These are phyloP conservation scores for Mortierella sp. DNA, from an alignment of 371 early-diverging fungal genomes.

Conservation along the genomic window DNA sequence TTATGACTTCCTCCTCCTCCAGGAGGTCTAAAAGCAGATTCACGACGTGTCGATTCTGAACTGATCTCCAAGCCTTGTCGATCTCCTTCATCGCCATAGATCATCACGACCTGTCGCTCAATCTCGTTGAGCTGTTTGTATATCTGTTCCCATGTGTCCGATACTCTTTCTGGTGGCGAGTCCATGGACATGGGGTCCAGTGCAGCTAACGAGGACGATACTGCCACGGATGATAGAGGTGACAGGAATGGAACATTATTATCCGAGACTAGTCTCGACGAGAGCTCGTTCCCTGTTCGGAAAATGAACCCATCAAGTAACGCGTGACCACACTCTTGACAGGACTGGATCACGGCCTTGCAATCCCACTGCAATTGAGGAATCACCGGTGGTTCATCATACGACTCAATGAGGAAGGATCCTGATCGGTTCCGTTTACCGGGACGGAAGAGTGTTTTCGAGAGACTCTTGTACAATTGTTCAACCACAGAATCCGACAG, in stretches of 20 bases:
- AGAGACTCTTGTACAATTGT: conserved; percentile 57
- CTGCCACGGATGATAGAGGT: no score
- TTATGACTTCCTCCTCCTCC: conserved; percentile 25
- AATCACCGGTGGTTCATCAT: conserved; percentile 43
- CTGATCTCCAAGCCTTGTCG: conserved; percentile 36
- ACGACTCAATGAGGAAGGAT: conserved; percentile 45
- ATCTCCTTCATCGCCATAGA: conserved; percentile 50
- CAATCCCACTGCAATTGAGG: conserved; percentile 49
- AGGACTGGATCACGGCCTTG: conserved; percentile 33
- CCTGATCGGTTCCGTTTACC: conserved; percentile 42
- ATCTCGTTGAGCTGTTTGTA: conserved; percentile 39
- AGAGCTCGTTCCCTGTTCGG: conserved; percentile 45
- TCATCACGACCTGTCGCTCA: conserved; percentile 35
- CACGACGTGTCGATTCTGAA: conserved; percentile 48
- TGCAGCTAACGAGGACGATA: neutral
- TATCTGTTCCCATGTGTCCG: conserved; percentile 36
- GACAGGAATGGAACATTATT: no score
- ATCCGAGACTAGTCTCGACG: conserved; percentile 12
- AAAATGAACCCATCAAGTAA: conserved; percentile 43
- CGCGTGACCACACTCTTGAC: conserved; percentile 35
- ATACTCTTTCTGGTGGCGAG: conserved; percentile 35
- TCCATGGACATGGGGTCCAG: conserved; percentile 19
- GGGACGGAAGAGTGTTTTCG: conserved; percentile 50
- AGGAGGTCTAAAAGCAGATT: conserved; percentile 21
- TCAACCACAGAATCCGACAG: conserved; percentile 57